phyloP scores from a whole-genome alignment of 106 monocot species.

The Vanilla planifolia region DNA sequence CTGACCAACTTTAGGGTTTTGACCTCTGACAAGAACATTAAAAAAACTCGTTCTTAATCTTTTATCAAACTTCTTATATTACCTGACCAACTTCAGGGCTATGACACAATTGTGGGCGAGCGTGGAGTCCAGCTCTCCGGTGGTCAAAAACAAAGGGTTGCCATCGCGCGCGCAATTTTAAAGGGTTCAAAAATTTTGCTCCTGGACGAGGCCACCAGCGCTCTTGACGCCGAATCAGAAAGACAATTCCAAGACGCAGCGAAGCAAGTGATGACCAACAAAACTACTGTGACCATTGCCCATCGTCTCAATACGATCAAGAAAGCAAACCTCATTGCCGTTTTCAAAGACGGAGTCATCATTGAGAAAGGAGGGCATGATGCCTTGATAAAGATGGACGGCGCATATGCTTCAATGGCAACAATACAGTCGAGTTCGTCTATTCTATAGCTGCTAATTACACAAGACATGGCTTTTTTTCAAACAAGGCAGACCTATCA shows the following conservation, averaged over 20 bases:
- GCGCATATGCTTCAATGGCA: constrained; percentile 12
- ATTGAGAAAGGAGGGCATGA: constrained; percentile 29
- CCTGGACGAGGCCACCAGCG: constrained; percentile 21
- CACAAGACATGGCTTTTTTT: no score
- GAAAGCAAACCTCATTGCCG: constrained; percentile 18
- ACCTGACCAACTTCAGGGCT: background rate
- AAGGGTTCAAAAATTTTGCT: constrained; percentile 16
- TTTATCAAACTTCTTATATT: background rate
- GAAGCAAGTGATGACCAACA: constrained; percentile 1
- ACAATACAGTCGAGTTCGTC: background rate
- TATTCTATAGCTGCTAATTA: no score
- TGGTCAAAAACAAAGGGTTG: constrained; percentile 18
- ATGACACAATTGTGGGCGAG: constrained; percentile 16
- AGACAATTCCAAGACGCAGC: constrained; percentile 8
- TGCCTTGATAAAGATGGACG: constrained; percentile 10
- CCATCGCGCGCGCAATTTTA: constrained; percentile 17
- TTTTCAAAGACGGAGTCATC: constrained; percentile 14
- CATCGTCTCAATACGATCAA: constrained; percentile 16
- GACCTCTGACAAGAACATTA: no score
- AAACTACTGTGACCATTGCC: constrained; percentile 9
- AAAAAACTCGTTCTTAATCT: no score
- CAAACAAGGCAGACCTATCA: no score
- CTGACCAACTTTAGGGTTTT: no score
- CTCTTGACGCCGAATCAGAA: constrained; percentile 18
- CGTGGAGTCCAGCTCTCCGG: constrained; percentile 13